phyloP scores from a whole-genome alignment of 2,329 filamentous ascomycete species.

The Penicillium oxalicum region DNA sequence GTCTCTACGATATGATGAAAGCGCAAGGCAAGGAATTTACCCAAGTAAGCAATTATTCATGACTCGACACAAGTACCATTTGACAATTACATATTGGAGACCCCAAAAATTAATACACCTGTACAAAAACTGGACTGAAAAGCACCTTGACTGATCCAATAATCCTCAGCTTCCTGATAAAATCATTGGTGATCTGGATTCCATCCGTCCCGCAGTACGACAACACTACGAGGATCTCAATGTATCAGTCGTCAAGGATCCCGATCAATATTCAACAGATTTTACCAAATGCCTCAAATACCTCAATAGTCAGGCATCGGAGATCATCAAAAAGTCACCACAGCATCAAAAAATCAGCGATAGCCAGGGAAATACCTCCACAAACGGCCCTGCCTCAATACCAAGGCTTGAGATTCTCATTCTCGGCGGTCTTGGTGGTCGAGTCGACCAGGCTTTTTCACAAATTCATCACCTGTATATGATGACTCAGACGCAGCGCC shows the following conservation, averaged over 20 bases:
- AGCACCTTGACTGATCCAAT: too few species aligned
- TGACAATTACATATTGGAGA: too few species aligned
- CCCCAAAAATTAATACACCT: too few species aligned
- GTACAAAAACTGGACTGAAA: too few species aligned
- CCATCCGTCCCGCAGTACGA: slow-evolving; percentile 57
- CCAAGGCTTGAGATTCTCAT: slow-evolving; percentile 60
- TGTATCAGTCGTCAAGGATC: slow-evolving; percentile 61
- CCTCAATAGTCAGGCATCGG: slow-evolving; percentile 40
- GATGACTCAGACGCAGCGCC: slow-evolving; percentile 35
- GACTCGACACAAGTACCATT: too few species aligned
- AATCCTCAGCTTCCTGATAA: slow-evolving; percentile 52
- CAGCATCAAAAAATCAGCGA: slow-evolving; percentile 5
- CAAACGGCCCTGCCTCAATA: not conserved
- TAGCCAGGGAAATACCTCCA: not conserved
- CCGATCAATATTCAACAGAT: slow-evolving; percentile 85
- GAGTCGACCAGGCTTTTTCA: slow-evolving; percentile 87
- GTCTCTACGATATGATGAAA: slow-evolving; percentile 52
- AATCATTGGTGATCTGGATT: slow-evolving; percentile 91
- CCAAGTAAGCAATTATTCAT: slow-evolving; percentile 24
- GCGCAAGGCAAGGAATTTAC: slow-evolving; percentile 23
- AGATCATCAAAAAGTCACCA: slow-evolving; percentile 20
- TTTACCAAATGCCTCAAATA: slow-evolving; percentile 74
- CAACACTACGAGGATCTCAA: slow-evolving; percentile 59
- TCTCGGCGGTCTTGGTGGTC: slow-evolving; percentile 77
- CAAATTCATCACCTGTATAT: slow-evolving; percentile 77